Conservation (phyloP, 352 stramenopile species). For the Phytophthora tentaculata region DNA sequence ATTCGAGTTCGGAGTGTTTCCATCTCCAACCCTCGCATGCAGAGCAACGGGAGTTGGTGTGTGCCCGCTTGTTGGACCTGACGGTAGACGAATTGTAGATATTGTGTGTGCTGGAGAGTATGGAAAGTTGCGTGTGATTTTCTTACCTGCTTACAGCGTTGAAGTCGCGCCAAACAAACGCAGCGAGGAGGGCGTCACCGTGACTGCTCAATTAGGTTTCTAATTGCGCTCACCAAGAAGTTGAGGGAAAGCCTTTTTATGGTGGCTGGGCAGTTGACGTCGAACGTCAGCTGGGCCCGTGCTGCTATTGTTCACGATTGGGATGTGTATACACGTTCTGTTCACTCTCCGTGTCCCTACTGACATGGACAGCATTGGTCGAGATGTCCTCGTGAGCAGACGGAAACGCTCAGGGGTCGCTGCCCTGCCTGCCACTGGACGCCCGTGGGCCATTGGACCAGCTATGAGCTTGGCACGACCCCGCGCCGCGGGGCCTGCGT, state of each 20-base stretch:
- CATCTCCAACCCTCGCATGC: too few species aligned
- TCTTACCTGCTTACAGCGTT: too few species aligned
- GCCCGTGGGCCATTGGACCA: not conserved
- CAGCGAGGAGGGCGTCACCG: not conserved
- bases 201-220: not conserved
- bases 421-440: not conserved
- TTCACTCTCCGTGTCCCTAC: constrained; percentile 6
- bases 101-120: too few species aligned
- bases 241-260: not conserved
- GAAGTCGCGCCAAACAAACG: constrained; percentile 1
- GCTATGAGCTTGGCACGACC: not conserved
- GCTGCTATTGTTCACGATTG: constrained; percentile 3
- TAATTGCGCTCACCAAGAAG: not conserved
- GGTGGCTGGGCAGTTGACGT: constrained; percentile 4
- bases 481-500: too few species aligned
- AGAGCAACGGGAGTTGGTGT: too few species aligned
- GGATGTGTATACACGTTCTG: constrained; percentile 3
- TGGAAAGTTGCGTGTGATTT: too few species aligned
- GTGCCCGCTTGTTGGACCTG: too few species aligned
- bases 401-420: constrained; percentile 1
- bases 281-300: not conserved
- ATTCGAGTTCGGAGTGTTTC: too few species aligned
- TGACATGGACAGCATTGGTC: constrained; percentile 9
- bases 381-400: constrained; percentile 6
- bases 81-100: too few species aligned